phyloP scores from a whole-genome alignment of 2,329 filamentous ascomycete species.

The Zasmidium citrigriseum region DNA sequence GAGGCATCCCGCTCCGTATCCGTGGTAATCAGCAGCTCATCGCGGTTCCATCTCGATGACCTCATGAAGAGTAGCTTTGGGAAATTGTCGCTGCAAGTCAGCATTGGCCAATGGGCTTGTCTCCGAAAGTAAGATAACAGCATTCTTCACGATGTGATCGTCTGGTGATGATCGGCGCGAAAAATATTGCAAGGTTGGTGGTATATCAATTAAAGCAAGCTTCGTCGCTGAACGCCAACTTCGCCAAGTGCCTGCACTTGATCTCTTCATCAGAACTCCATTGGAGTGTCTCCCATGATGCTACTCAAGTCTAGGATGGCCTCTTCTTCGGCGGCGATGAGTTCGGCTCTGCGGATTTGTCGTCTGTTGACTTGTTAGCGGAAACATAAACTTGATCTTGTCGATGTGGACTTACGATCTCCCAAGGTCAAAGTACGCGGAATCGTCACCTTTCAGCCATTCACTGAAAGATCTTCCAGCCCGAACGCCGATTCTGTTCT shows the following conservation, averaged over 20 bases:
- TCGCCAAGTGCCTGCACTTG: not conserved
- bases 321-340: not conserved
- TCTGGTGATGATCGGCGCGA: not conserved
- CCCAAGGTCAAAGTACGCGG: conserved; percentile 15
- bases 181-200: too few relatives aligned
- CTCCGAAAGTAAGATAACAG: not conserved
- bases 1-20: not conserved
- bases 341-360: not conserved
- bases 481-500: conserved; percentile 9
- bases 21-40: not conserved
- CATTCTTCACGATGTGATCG: too few relatives aligned
- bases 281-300: not conserved
- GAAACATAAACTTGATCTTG: not conserved
- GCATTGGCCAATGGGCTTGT: not conserved
- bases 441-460: conserved; percentile 12
- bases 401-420: conserved; percentile 2
- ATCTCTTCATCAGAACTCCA: not conserved
- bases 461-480: conserved; percentile 7
- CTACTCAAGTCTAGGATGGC: not conserved
- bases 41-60: not conserved
- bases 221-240: too few relatives aligned
- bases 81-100: not conserved
- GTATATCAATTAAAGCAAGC: not conserved
- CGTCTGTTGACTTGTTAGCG: not conserved
- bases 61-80: not conserved